Percentiles rank a stretch among this genome's conserved stretches.
These are phyloP conservation scores for Serendipita indica DNA, from an alignment of 768 basidiomycete genomes.

Conservation along the genomic window DNA sequence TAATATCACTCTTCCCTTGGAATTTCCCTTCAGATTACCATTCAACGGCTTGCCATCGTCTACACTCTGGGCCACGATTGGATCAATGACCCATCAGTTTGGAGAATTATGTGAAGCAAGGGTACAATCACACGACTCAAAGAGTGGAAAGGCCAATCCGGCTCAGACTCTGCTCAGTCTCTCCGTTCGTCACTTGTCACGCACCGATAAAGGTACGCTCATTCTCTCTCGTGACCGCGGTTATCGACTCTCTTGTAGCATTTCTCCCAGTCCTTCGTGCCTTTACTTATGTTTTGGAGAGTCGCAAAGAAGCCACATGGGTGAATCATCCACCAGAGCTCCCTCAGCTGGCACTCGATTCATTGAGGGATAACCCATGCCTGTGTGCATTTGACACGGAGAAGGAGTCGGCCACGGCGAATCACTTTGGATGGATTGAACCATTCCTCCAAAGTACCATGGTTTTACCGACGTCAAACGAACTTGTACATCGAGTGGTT, in stretches of 20 bases:
- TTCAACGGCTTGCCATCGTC: not conserved
- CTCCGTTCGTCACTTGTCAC: not conserved
- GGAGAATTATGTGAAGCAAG: not conserved
- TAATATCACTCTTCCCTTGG: too few species aligned
- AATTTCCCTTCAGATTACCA: not conserved
- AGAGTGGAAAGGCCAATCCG: not conserved
- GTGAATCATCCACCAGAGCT: conserved; percentile 51
- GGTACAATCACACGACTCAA: too few species aligned
- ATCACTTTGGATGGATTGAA: conserved; percentile 50
- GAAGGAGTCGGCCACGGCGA: conserved; percentile 16
- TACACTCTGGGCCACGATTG: not conserved
- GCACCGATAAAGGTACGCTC: not conserved
- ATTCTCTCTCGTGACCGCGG: too few species aligned
- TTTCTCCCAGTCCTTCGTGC: conserved; percentile 44
- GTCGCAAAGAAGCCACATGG: conserved; percentile 50
- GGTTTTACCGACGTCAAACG: conserved; percentile 24
- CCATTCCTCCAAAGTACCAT: conserved; percentile 40
- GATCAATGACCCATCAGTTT: not conserved
- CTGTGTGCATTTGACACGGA: conserved; percentile 19
- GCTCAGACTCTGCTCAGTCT: not conserved
- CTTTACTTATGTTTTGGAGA: conserved; percentile 44
- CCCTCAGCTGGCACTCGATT: conserved; percentile 65
- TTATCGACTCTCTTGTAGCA: not conserved
- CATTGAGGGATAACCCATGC: conserved; percentile 58
- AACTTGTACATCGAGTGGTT: conserved; percentile 55